Conservation (phyloP, 2,329 filamentous ascomycete species). For the Trichoderma atroviride region DNA sequence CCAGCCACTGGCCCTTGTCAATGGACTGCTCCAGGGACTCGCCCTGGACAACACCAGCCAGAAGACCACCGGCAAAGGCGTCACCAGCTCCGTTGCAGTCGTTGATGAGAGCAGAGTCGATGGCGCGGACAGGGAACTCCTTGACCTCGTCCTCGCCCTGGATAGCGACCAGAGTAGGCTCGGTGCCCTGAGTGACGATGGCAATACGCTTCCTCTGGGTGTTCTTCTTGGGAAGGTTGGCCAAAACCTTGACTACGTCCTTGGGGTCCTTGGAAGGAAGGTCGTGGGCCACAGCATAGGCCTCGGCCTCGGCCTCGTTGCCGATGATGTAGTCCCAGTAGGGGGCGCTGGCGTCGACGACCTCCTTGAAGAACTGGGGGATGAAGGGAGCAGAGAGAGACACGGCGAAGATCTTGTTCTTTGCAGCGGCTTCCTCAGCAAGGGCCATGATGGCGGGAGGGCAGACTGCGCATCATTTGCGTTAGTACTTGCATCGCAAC, state of each 20-base stretch:
- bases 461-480: constrained; percentile 60
- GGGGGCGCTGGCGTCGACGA: constrained; percentile 78
- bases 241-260: constrained; percentile 83
- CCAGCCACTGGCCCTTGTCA: constrained; percentile 96
- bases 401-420: constrained; percentile 90
- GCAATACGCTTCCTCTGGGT: constrained; percentile 78
- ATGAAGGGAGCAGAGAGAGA: constrained; percentile 97
- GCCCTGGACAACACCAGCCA: constrained; percentile 84
- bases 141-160: constrained; percentile 71
- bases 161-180: constrained; percentile 82
- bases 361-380: constrained; percentile 95
- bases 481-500: neutral
- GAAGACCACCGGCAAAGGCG: constrained; percentile 92
- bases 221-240: constrained; percentile 92
- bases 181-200: constrained; percentile 92
- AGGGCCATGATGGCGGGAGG: constrained; percentile 87
- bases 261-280: constrained; percentile 76
- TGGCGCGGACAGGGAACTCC: constrained; percentile 79
- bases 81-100: constrained; percentile 98
- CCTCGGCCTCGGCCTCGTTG: constrained; percentile 91
- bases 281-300: constrained; percentile 82
- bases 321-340: constrained; percentile 97
- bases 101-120: constrained; percentile 77
- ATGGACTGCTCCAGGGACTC: constrained; percentile 77
- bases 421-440: constrained; percentile 82